Evolutionary conservation across 169 alveolate species (phyloP).

Genomic region (Plasmodium coatneyi): DNA sequence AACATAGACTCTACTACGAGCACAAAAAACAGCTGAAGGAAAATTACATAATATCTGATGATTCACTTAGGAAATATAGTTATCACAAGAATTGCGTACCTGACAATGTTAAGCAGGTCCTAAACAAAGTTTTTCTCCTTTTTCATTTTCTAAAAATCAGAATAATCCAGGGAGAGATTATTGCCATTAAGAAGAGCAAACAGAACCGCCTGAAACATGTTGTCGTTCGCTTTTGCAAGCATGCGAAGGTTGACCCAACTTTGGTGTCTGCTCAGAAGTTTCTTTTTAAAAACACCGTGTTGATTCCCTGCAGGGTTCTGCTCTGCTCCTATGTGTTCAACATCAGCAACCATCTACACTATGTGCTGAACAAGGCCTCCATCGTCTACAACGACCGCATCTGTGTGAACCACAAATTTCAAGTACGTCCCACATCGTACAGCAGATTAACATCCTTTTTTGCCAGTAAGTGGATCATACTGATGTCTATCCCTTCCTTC

Average conservation of each 20-base stretch:
- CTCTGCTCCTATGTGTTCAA: slow-evolving; percentile 32
- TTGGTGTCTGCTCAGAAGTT: not conserved
- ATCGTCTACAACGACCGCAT: slow-evolving; percentile 46
- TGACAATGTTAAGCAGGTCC: slow-evolving; percentile 20
- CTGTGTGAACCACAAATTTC: slow-evolving; percentile 56
- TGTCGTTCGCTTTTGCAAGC: slow-evolving; percentile 41
- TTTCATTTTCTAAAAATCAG: slow-evolving; percentile 54
- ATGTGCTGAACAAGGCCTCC: slow-evolving; percentile 48
- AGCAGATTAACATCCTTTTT: not conserved
- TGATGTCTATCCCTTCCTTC: not conserved
- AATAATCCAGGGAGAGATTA: slow-evolving; percentile 42
- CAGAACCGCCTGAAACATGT: slow-evolving; percentile 15
- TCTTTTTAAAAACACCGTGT: not conserved
- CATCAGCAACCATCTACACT: slow-evolving; percentile 46
- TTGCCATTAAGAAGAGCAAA: slow-evolving; percentile 44
- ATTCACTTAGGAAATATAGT: not conserved
- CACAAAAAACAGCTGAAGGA: slow-evolving; percentile 13
- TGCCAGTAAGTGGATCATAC: not conserved
- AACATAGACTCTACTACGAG: slow-evolving; percentile 25
- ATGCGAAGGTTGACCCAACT: slow-evolving; percentile 18
- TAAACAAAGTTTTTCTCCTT: slow-evolving; percentile 30
- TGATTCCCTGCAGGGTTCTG: slow-evolving; percentile 39
- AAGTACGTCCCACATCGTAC: not conserved
- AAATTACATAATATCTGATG: slow-evolving; percentile 28
- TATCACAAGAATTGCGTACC: slow-evolving; percentile 33